Evolutionary conservation across 2,329 filamentous ascomycete species (phyloP).

Genomic region (Scedosporium boydii): DNA sequence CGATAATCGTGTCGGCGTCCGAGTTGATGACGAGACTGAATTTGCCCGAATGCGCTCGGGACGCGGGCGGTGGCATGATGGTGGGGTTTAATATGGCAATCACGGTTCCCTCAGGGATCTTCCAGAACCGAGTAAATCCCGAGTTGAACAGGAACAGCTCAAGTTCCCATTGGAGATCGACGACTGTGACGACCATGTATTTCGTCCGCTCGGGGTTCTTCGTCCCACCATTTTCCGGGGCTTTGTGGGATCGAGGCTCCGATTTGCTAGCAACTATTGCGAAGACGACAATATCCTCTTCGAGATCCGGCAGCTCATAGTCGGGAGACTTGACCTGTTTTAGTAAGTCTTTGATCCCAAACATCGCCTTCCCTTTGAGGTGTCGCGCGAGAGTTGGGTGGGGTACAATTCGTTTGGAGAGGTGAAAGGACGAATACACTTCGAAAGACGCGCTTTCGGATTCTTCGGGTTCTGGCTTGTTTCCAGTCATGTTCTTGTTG

Average conservation of each 20-base stretch:
- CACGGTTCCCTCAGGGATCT: constrained; percentile 82
- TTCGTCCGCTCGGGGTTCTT: constrained; percentile 57
- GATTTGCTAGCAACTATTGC: constrained; percentile 86
- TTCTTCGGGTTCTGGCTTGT: constrained; percentile 23
- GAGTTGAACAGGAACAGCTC: constrained; percentile 88
- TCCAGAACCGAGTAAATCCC: constrained; percentile 89
- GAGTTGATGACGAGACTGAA: constrained; percentile 82
- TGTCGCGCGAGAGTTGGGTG: constrained; percentile 73
- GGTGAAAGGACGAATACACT: constrained; percentile 73
- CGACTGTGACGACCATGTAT: constrained; percentile 86
- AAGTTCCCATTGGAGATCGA: constrained; percentile 82
- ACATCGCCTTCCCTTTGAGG: constrained; percentile 66
- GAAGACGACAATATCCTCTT: constrained; percentile 83
- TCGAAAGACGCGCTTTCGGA: constrained; percentile 60
- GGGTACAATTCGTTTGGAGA: constrained; percentile 73
- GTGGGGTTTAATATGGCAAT: constrained; percentile 86
- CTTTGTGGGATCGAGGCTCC: constrained; percentile 56
- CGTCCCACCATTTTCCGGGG: constrained; percentile 29
- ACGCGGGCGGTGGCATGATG: constrained; percentile 77
- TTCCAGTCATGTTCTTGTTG: constrained; percentile 10
- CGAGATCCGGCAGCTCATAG: constrained; percentile 71
- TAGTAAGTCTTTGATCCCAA: constrained; percentile 71
- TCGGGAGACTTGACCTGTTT: constrained; percentile 72
- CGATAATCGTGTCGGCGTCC: constrained; percentile 79
- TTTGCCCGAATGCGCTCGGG: constrained; percentile 65